Evolutionary conservation across 2,329 filamentous ascomycete genomes (phyloP).

Genomic region (Curvularia eragrostidis): DNA sequence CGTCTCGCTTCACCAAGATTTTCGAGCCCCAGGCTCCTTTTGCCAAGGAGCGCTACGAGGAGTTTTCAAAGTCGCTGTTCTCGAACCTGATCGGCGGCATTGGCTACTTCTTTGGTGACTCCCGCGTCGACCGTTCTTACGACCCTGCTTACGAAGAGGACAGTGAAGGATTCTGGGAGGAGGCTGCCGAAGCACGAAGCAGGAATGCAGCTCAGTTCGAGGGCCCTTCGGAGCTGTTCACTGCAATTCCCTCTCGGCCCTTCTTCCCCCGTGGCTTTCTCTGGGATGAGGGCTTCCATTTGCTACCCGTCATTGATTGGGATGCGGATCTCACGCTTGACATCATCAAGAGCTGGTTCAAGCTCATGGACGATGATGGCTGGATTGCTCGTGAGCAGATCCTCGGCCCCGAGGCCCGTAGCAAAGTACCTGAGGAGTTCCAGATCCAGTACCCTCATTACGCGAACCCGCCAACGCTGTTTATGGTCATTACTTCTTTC

Average conservation of each 20-base stretch:
- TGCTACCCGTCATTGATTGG: slow-evolving; percentile 91
- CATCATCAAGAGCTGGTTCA: slow-evolving; percentile 94
- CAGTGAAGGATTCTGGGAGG: slow-evolving; percentile 94
- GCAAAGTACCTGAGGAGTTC: slow-evolving; percentile 92
- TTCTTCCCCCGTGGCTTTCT: slow-evolving; percentile 97
- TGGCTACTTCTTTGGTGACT: slow-evolving; percentile 91
- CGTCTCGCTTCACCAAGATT: slow-evolving; percentile 73
- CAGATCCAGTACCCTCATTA: slow-evolving; percentile 97
- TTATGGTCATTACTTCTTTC: slow-evolving; percentile 85
- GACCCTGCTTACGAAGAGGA: slow-evolving; percentile 95
- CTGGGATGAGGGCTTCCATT: slow-evolving; percentile 98
- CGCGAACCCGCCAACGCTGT: slow-evolving; percentile 94
- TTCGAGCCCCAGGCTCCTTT: slow-evolving; percentile 81
- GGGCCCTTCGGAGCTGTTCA: slow-evolving; percentile 87
- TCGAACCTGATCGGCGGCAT: slow-evolving; percentile 94
- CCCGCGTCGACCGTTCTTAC: slow-evolving; percentile 87
- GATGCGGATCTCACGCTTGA: slow-evolving; percentile 84
- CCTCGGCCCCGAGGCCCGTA: slow-evolving; percentile 86
- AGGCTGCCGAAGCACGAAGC: slow-evolving; percentile 78
- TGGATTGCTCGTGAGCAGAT: slow-evolving; percentile 99
- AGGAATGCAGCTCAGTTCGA: slow-evolving; percentile 73
- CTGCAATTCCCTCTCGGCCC: slow-evolving; percentile 86
- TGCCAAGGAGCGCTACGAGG: slow-evolving; percentile 71
- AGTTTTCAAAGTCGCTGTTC: slow-evolving; percentile 87
- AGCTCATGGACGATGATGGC: slow-evolving; percentile 92